Base-by-base conservation (phyloP, 768 basidiomycete species). In the Mycena haematopus region DNA sequence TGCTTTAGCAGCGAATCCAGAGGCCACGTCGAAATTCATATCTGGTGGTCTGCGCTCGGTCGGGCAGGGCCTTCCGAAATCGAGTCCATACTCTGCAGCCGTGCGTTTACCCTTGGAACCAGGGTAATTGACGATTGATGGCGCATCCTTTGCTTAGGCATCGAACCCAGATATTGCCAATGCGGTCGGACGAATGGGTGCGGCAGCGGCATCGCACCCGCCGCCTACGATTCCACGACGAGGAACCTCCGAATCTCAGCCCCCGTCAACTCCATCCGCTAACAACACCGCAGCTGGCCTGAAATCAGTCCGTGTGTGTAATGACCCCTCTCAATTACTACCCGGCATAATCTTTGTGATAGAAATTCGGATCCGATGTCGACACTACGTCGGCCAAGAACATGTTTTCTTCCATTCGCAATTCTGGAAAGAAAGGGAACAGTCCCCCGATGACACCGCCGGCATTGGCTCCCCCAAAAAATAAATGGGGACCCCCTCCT, bases 311-410 rank as follows among this genome's bases (percentile, higher is more conserved):
- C 71, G 74, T 55, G 75, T 77, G 68, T 46, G 71, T 63, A 31
- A 21, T 27, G 21, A 15, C 9, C 25, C 9, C 53, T 27, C 24
- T 56, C 21, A n/a, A 42, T 44, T 38, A 35, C 60, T 31, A 9
- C 36, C 59, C 27, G 21, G 2, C 51, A 45, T 27, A 8, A 19
- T 56, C 27, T 15, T 45, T 9, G 21, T 33, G n/a, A n/a, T 25
- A 88, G 87, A 84, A 79, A 82, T 79, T 88, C 56, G 86, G 85
- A 24, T 62, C 65, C n/a, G 80, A 84, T 60, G 77, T 88, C 24
- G 84, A 88, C 71, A 80, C 81, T 42, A 80, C 85, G 0, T 84
- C 85, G 1, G 65, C 77, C 7, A 79, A 79, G 60, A 77, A 76
- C 53, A 79, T 84, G 73, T 72, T 82, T 52, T 78, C 80, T 5